Evolutionary conservation across 306 rosid species (phyloP).

Genomic region (Glycine latifolia): DNA sequence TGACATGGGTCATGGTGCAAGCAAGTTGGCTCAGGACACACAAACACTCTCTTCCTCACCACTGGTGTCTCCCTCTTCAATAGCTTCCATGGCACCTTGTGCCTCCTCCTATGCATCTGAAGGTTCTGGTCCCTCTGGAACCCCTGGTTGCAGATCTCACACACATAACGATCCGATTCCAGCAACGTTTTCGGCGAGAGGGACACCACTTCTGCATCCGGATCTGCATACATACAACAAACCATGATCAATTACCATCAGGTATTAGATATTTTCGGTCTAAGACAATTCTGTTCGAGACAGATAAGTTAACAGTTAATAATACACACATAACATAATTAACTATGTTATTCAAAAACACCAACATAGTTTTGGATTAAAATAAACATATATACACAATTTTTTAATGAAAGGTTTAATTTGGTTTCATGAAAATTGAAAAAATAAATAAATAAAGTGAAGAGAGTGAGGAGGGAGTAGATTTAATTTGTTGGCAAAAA

Average conservation of each 20-base stretch:
- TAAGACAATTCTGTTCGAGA: too few species aligned
- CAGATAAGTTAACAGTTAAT: too few species aligned
- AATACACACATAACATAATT: too few species aligned
- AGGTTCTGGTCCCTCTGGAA: constrained; percentile 99
- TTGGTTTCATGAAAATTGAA: too few species aligned
- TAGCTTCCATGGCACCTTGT: constrained; percentile 99
- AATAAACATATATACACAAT: too few species aligned
- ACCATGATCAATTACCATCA: neutral
- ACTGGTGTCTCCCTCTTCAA: constrained; percentile 87
- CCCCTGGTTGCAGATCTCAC: constrained; percentile 99
- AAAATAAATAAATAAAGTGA: constrained; percentile 25
- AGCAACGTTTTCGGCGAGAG: constrained; percentile 90
- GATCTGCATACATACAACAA: constrained; percentile 57
- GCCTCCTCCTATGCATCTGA: constrained; percentile 97
- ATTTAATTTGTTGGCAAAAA: neutral
- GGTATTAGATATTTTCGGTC: too few species aligned
- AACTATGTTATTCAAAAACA: too few species aligned
- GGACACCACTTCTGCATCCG: constrained; percentile 98
- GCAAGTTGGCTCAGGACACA: constrained; percentile 94
- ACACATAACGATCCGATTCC: constrained; percentile 98
- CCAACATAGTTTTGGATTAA: too few species aligned
- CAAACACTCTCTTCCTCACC: constrained; percentile 88
- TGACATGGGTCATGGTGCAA: constrained; percentile 97
- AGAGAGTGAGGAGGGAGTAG: neutral
- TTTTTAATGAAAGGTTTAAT: too few species aligned